phyloP scores from a whole-genome alignment of 2,329 filamentous ascomycete species.

The Fusarium longipes region DNA sequence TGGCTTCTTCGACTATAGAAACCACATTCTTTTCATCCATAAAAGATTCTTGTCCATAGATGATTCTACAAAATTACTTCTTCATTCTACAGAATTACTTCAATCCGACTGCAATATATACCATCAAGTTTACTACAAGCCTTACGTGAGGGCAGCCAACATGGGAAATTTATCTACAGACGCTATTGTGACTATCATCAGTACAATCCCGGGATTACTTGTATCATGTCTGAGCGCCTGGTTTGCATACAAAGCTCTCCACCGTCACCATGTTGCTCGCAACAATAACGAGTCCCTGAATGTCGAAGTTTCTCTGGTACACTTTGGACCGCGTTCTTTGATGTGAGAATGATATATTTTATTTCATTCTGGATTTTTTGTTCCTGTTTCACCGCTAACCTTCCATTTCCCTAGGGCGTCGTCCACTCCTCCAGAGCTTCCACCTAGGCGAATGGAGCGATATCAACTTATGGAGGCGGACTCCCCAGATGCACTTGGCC shows the following conservation, averaged over 20 bases:
- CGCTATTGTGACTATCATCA: neutral
- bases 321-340: neutral
- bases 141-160: accelerated
- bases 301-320: neutral
- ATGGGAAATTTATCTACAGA: neutral
- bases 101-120: no score
- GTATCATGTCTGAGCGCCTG: neutral
- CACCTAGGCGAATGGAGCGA: neutral
- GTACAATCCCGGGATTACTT: neutral
- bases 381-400: neutral
- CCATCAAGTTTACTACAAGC: no score
- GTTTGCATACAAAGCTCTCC: conserved; percentile 4
- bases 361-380: neutral
- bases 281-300: neutral
- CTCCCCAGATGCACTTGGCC: neutral
- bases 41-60: no score
- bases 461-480: no score
- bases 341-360: neutral
- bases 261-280: neutral
- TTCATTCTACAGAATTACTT: no score
- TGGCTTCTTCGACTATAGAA: no score
- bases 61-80: no score
- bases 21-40: no score
- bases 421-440: neutral
- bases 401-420: neutral